These are phyloP conservation scores for Kodamaea fungicola DNA, from an alignment of 1,139 yeast genomes.

Conservation along the genomic window DNA sequence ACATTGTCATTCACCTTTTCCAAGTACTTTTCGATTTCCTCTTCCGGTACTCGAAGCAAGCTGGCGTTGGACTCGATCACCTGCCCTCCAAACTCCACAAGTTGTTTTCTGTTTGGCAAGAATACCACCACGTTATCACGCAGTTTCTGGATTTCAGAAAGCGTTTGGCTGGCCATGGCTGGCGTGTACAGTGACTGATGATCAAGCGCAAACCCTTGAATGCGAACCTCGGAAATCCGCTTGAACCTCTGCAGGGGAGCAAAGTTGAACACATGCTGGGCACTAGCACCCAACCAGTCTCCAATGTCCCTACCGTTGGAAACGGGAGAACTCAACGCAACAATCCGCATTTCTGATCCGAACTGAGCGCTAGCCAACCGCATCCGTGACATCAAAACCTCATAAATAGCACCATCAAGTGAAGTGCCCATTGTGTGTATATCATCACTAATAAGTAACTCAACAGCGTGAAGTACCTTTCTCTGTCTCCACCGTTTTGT, in stretches of 20 bases:
- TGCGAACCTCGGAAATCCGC: conserved; percentile 55
- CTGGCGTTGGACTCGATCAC: background rate
- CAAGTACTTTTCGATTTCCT: conserved; percentile 38
- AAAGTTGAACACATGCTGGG: conserved; percentile 62
- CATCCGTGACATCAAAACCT: conserved; percentile 66
- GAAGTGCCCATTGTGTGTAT: conserved; percentile 67
- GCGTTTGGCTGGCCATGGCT: conserved; percentile 38
- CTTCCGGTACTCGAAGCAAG: conserved; percentile 24
- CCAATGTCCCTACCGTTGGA: conserved; percentile 77
- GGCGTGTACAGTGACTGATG: conserved; percentile 40
- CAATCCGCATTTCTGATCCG: conserved; percentile 52
- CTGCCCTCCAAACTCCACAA: conserved; percentile 3
- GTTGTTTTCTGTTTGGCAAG: conserved; percentile 3
- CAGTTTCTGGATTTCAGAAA: background rate
- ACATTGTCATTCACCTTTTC: conserved; percentile 45
- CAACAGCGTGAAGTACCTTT: conserved; percentile 65
- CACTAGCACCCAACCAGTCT: conserved; percentile 79
- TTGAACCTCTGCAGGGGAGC: conserved; percentile 56
- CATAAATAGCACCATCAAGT: conserved; percentile 58
- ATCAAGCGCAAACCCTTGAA: conserved; percentile 47
- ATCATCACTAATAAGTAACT: conserved; percentile 71
- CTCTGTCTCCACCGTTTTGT: conserved; percentile 83
- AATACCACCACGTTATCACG: conserved; percentile 1
- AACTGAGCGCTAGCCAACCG: conserved; percentile 65
- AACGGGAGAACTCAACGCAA: conserved; percentile 66